Conservation (phyloP, 225 moss, liverwort and hornwort species). For the Climacium dendroides region DNA sequence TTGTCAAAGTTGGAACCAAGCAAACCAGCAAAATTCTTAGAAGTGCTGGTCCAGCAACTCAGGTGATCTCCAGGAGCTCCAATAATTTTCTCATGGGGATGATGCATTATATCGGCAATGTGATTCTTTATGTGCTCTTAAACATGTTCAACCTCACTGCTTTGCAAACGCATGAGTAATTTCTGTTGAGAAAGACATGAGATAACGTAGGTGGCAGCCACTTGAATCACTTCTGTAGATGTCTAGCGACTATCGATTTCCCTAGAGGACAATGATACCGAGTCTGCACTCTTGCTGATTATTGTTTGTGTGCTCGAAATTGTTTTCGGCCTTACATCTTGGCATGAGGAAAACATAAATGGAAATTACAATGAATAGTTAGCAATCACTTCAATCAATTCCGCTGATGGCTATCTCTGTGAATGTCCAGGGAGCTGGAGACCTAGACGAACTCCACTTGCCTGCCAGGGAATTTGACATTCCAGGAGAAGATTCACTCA, state of each 20-base stretch:
- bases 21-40: background rate
- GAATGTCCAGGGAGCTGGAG: background rate
- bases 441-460: background rate
- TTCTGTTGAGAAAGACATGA: background rate
- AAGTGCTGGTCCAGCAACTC: background rate
- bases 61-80: background rate
- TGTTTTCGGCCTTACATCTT: background rate
- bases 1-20: background rate
- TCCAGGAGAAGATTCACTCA: background rate
- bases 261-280: background rate
- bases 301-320: background rate
- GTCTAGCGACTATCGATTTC: background rate
- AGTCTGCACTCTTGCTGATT: background rate
- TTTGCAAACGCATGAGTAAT: background rate
- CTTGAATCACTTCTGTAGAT: background rate
- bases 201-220: background rate
- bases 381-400: background rate
- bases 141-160: background rate
- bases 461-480: background rate
- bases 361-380: background rate
- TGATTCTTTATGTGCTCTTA: background rate
- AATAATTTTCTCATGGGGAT: background rate
- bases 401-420: background rate
- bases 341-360: background rate
- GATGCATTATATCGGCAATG: background rate